Evolutionary conservation across 305 asterid genomes (phyloP).

Genomic region (Plantago coronopus): DNA sequence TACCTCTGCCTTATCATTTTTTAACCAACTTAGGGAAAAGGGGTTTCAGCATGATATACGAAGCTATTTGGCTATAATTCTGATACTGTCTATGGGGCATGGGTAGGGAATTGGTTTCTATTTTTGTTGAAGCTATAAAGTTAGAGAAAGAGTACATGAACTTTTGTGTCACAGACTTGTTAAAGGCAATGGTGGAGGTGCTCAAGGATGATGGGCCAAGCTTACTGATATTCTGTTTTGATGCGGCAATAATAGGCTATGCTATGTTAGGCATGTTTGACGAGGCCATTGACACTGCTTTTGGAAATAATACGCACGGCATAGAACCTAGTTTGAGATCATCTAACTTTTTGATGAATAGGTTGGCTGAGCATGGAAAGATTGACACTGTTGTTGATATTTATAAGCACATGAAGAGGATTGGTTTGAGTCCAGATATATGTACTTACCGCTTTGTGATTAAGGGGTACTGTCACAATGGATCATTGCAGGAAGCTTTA

Average conservation of each 20-base stretch:
- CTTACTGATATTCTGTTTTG: slow-evolving; percentile 49
- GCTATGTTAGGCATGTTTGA: slow-evolving; percentile 61
- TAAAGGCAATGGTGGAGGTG: slow-evolving; percentile 56
- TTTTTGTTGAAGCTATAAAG: slow-evolving; percentile 33
- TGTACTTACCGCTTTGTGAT: slow-evolving; percentile 70
- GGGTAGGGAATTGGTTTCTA: slow-evolving; percentile 30
- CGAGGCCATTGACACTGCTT: slow-evolving; percentile 55
- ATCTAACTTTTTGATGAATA: slow-evolving; percentile 62
- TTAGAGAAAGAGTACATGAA: slow-evolving; percentile 29
- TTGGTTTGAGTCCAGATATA: slow-evolving; percentile 54
- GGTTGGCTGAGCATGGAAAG: slow-evolving; percentile 51
- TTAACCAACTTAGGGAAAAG: slow-evolving; percentile 27
- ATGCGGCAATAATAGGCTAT: slow-evolving; percentile 55
- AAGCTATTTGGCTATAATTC: slow-evolving; percentile 37
- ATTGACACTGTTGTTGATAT: slow-evolving; percentile 46
- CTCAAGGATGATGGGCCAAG: slow-evolving; percentile 37
- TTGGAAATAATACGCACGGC: slow-evolving; percentile 37
- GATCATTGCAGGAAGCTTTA: slow-evolving; percentile 49
- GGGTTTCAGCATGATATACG: slow-evolving; percentile 38
- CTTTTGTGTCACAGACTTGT: slow-evolving; percentile 49
- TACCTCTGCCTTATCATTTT: slow-evolving; percentile 26
- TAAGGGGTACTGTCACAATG: slow-evolving; percentile 54
- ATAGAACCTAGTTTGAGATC: slow-evolving; percentile 46
- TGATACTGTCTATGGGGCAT: slow-evolving; percentile 36
- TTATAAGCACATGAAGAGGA: slow-evolving; percentile 49